A percentile compares a stretch with the other conserved stretches of the same genome.
phyloP scores from a whole-genome alignment of 371 early-diverging fungal genomes.

The Dipsacomyces acuminosporus region DNA sequence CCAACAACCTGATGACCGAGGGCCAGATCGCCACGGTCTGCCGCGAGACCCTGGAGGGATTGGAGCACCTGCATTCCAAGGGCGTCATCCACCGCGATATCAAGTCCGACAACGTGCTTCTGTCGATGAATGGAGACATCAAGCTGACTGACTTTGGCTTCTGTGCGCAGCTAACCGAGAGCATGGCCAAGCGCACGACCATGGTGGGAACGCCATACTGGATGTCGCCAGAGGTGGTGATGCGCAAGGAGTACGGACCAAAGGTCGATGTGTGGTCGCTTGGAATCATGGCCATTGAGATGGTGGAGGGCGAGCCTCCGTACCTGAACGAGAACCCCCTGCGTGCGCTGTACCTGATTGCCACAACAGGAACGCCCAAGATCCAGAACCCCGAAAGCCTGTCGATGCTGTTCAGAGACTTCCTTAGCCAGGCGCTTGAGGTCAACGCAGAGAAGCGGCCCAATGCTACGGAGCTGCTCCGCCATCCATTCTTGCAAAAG shows the following conservation, averaged over 20 bases:
- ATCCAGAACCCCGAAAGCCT: constrained; percentile 85
- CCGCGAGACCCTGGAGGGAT: constrained; percentile 81
- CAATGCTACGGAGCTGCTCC: constrained; percentile 69
- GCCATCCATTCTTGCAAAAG: constrained; percentile 83
- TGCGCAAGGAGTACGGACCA: constrained; percentile 86
- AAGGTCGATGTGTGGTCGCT: constrained; percentile 97
- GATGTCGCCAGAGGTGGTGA: constrained; percentile 97
- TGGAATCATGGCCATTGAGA: constrained; percentile 94
- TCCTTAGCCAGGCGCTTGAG: constrained; percentile 74
- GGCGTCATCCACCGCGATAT: constrained; percentile 97
- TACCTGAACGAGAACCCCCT: constrained; percentile 91
- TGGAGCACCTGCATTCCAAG: constrained; percentile 87
- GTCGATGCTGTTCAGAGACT: constrained; percentile 73
- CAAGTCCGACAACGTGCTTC: constrained; percentile 93
- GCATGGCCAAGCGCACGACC: constrained; percentile 66
- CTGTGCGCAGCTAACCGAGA: constrained; percentile 84
- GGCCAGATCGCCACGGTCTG: constrained; percentile 92
- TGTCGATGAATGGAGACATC: constrained; percentile 81
- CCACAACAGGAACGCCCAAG: constrained; percentile 92
- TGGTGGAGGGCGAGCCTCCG: constrained; percentile 92
- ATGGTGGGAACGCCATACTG: constrained; percentile 94
- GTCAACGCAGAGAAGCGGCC: constrained; percentile 86
- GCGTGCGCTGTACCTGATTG: constrained; percentile 89
- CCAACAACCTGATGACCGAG: constrained; percentile 89
- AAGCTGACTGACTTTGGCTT: constrained; percentile 97